Evolutionary conservation across 208 protist species (phyloP).

Genomic region (Wallacemonas collosoma): DNA sequence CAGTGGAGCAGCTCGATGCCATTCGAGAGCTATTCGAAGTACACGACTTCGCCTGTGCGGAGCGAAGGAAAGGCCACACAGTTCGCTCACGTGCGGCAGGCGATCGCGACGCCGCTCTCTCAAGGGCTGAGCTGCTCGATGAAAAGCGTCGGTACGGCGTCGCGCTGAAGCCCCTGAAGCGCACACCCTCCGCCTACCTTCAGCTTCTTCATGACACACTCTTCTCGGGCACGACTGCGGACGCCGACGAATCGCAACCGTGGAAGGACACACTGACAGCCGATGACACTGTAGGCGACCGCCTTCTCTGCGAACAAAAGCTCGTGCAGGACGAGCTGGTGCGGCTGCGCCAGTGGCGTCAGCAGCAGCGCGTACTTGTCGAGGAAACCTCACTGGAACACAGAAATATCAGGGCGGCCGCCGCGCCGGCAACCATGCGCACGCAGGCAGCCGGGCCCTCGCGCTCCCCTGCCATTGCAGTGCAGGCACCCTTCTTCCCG

Average conservation of each 20-base stretch:
- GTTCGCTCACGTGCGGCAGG: background rate
- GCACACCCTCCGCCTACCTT: conserved; percentile 4
- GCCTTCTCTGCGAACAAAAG: background rate
- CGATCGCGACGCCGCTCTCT: background rate
- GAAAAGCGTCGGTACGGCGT: conserved; percentile 14
- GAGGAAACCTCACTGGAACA: conserved; percentile 7
- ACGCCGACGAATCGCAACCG: background rate
- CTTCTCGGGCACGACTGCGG: background rate
- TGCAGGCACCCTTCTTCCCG: background rate
- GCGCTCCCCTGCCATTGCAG: too few relatives aligned
- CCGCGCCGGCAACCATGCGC: background rate
- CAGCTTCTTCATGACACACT: conserved; percentile 6
- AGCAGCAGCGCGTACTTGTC: conserved; percentile 17
- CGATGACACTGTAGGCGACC: background rate
- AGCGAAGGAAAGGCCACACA: background rate
- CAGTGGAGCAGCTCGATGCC: conserved; percentile 26
- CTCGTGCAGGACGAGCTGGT: conserved; percentile 21
- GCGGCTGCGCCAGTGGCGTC: conserved; percentile 26
- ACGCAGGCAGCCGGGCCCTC: background rate
- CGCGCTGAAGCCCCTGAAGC: conserved; percentile 10
- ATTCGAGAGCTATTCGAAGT: conserved; percentile 41
- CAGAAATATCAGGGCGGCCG: background rate
- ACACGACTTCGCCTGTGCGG: conserved; percentile 35
- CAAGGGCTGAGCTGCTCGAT: conserved; percentile 3
- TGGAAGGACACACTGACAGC: background rate